A percentile compares a stretch with the other conserved stretches of the same genome.
phyloP scores from a whole-genome alignment of 768 basidiomycete species.

The Kockovaella imperatae region DNA sequence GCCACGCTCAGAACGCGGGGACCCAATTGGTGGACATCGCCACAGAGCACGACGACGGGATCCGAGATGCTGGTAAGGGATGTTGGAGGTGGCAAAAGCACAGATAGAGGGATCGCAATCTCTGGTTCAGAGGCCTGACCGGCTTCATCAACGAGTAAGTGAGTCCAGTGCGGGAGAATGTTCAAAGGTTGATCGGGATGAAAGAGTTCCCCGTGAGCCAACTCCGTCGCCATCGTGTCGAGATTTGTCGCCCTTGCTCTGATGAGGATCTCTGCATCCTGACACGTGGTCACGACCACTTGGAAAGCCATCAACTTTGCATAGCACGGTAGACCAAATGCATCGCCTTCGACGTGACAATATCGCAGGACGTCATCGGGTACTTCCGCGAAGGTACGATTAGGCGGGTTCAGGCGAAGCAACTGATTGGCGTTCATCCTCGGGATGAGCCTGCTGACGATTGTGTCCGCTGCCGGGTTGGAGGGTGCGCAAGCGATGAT shows the following conservation, averaged over 20 bases:
- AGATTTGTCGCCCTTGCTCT: constrained; percentile 30
- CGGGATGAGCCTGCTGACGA: constrained; percentile 34
- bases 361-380: constrained; percentile 15
- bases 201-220: constrained; percentile 1
- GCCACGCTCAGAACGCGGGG: constrained; percentile 35
- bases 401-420: constrained; percentile 40
- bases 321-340: constrained; percentile 28
- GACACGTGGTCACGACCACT: constrained; percentile 38
- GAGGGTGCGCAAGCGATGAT: constrained; percentile 44
- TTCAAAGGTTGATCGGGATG: constrained; percentile 12
- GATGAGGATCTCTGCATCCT: constrained; percentile 39
- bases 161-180: constrained; percentile 40
- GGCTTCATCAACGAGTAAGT: constrained; percentile 46
- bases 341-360: constrained; percentile 14
- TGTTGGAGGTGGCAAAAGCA: constrained; percentile 15
- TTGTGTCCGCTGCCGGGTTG: constrained; percentile 44
- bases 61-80: constrained; percentile 1
- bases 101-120: constrained; percentile 34
- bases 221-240: constrained; percentile 32
- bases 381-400: constrained; percentile 45
- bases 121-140: constrained; percentile 46
- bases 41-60: constrained; percentile 40
- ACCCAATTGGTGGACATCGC: constrained; percentile 44
- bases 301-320: constrained; percentile 29
- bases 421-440: constrained; percentile 20